Percentiles rank a stretch among this genome's conserved stretches.
Evolutionary conservation across 306 rosid genomes (phyloP).

Genomic region (cucumber (Cucumis sativus)): Cucumber_9930_V3 NC_026655.2:2133001-2133500

Average conservation of each 20-base stretch:
- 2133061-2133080: conserved; percentile 88
- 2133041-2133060: conserved; percentile 88
- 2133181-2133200: conserved; percentile 70
- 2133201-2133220: conserved; percentile 84
- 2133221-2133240: conserved; percentile 79
- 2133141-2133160: conserved; percentile 92
- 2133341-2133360: conserved; percentile 90
- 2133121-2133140: conserved; percentile 95
- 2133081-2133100: conserved; percentile 62
- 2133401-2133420: background rate
- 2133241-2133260: conserved; percentile 83
- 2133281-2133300: conserved; percentile 98
- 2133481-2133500: background rate
- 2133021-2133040: conserved; percentile 65
- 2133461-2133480: background rate
- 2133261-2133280: conserved; percentile 95
- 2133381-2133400: background rate
- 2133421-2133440: background rate
- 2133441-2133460: background rate
- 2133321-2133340: conserved; percentile 86
- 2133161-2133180: conserved; percentile 86
- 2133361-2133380: conserved; percentile 54
- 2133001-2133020: conserved; percentile 75
- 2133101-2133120: conserved; percentile 66
- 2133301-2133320: conserved; percentile 85